Evolutionary conservation across 2,329 filamentous ascomycete species (phyloP), one percentile per base, ranked within the genome.

Genomic region (Arthrobotrys megalospora): DNA sequence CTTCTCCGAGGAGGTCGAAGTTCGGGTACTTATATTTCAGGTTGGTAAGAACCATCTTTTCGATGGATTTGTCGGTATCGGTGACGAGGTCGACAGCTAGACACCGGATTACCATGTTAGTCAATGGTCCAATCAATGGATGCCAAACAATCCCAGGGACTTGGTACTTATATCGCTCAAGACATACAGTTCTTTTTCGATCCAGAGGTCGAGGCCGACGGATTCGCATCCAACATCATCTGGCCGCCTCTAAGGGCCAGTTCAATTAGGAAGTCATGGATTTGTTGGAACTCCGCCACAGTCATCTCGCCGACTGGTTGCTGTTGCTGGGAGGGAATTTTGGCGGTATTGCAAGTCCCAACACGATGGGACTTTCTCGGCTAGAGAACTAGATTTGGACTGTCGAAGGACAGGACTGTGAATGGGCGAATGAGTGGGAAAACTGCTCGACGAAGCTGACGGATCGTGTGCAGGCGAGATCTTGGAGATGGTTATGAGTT

Each of bases 1-100:
- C 92, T 83, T 93, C 91, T 83, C 91, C 91, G 83, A 93, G 89
- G 84, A 93, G 93, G 80, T 87, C 84, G 82, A 88, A 88, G 80
- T 83, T 80, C 0, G 90, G 90, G 83, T 90, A 91, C 24, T 86
- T 84, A 14, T 84, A 80, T 5, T 85, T 85, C 12, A 92, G 87
- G 47, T 86, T 86, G 14, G 85, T 83, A 6, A 87, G 88, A 71
- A 91, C 89, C 86, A 90, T 89, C 65, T 86, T 86, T 83, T 92
- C 90, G 66, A 92, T 89, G 11, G 88, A 89, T 82, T 90, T 87
- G 84, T 92, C 90, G 24, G 89, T 88, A 82, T 91, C 90, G 28
- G 90, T 92, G 50, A 92, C 90, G 64, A 92, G 88, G 82, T 92
- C 90, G 82, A 89, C 89, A 71, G 90, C 90, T 91, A 80, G 19